A percentile compares a stretch with the other conserved stretches of the same genome.
These are phyloP conservation scores for Penicillium bovifimosum DNA, from an alignment of 495 filamentous ascomycete genomes.

Conservation along the genomic window DNA sequence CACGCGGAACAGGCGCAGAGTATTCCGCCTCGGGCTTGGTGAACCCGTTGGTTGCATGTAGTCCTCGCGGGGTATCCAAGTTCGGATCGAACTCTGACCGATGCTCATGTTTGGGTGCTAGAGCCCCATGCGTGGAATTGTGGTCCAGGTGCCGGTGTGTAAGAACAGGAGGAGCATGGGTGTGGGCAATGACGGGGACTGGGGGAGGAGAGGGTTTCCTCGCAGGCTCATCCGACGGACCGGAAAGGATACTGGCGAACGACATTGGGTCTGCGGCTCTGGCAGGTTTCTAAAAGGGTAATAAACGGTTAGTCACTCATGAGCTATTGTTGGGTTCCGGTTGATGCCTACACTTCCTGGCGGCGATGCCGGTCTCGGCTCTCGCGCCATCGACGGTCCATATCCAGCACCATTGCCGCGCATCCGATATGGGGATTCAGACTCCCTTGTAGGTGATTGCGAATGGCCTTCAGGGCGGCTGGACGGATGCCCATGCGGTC, in stretches of 20 bases:
- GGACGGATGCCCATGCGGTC: conserved; percentile 44
- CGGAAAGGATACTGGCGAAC: conserved; percentile 83
- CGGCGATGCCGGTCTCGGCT: conserved; percentile 31
- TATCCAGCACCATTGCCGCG: conserved; percentile 32
- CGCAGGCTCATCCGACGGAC: conserved; percentile 55
- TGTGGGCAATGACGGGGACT: conserved; percentile 19
- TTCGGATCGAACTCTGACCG: conserved; percentile 22
- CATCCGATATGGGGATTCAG: conserved; percentile 35
- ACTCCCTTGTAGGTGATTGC: conserved; percentile 39
- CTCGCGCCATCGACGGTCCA: conserved; percentile 25
- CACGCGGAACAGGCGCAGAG: background rate
- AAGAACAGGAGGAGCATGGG: conserved; percentile 10
- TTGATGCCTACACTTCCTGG: conserved; percentile 35
- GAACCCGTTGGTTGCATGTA: conserved; percentile 16
- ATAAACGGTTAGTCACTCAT: background rate
- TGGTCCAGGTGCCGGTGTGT: conserved; percentile 20
- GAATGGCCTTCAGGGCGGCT: conserved; percentile 38
- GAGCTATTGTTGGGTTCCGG: background rate
- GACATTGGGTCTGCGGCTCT: conserved; percentile 82
- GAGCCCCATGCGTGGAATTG: conserved; percentile 19
- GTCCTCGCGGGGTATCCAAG: conserved; percentile 3
- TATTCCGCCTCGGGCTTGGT: conserved; percentile 9
- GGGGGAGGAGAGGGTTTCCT: conserved; percentile 34
- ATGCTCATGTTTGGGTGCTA: conserved; percentile 30
- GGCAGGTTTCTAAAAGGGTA: conserved; percentile 49